phyloP scores from a whole-genome alignment of 305 asterid species.

The Rubia peregrina region DNA sequence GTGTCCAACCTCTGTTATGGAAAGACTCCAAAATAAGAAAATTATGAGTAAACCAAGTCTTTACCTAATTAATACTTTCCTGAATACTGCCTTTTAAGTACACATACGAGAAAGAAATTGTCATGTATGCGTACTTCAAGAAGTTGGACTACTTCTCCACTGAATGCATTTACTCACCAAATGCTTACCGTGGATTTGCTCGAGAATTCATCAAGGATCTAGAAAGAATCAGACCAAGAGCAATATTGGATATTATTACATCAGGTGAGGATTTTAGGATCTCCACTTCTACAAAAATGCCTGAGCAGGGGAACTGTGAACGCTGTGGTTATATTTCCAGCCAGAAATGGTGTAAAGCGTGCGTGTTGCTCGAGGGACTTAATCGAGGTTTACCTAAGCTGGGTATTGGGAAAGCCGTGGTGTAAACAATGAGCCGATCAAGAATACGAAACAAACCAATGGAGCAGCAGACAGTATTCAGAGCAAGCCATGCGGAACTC shows the following conservation, averaged over 20 bases:
- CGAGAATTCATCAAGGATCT: conserved; percentile 94
- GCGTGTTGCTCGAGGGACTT: conserved; percentile 80
- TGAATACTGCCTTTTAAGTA: too few relatives aligned
- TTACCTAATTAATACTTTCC: too few relatives aligned
- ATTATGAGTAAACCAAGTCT: too few relatives aligned
- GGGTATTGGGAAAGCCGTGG: conserved; percentile 65
- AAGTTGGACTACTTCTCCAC: conserved; percentile 96
- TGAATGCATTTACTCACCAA: conserved; percentile 92
- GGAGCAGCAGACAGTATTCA: conserved; percentile 43
- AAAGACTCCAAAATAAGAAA: too few relatives aligned
- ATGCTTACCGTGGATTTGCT: conserved; percentile 98
- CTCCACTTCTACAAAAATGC: conserved; percentile 86
- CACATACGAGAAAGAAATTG: conserved; percentile 98
- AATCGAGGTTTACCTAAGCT: conserved; percentile 88
- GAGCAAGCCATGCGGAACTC: conserved; percentile 72
- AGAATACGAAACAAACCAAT: conserved; percentile 30
- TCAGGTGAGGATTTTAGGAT: conserved; percentile 97
- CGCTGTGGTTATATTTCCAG: conserved; percentile 96
- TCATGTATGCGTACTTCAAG: conserved; percentile 94
- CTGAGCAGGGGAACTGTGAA: conserved; percentile 91
- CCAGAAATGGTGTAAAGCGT: conserved; percentile 98
- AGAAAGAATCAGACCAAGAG: conserved; percentile 95
- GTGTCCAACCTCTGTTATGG: too few relatives aligned
- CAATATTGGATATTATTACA: conserved; percentile 80
- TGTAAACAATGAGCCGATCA: conserved; percentile 30